Percentiles rank a stretch among this genome's conserved stretches.
Conservation (phyloP, 2,329 filamentous ascomycete genomes). For the Hirsutella thompsonii region DNA sequence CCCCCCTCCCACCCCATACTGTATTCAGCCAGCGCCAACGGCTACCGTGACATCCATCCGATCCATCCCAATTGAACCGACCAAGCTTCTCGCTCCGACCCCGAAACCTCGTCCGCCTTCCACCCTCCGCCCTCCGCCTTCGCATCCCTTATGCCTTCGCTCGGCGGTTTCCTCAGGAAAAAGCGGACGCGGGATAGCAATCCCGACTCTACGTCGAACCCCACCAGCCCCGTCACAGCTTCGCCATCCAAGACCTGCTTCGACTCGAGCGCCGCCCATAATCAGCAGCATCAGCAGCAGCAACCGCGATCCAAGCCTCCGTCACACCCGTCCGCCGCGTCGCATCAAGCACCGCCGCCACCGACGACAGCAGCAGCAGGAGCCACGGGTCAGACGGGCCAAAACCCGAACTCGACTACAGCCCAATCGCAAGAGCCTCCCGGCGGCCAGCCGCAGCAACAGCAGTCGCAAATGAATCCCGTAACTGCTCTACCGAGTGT, state of each 20-base stretch:
- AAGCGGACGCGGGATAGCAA: constrained; percentile 92
- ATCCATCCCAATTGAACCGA: neutral
- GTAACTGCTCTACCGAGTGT: constrained; percentile 13
- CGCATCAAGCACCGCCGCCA: too few species aligned
- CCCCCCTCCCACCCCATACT: too few species aligned
- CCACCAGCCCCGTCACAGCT: constrained; percentile 50
- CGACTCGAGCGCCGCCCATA: constrained; percentile 25
- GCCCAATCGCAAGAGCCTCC: constrained; percentile 8
- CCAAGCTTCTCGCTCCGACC: neutral
- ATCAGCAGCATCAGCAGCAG: constrained; percentile 8
- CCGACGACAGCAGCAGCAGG: too few species aligned
- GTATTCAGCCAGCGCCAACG: too few species aligned
- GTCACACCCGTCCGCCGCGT: too few species aligned
- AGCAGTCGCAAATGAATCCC: constrained; percentile 10
- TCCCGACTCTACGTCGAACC: constrained; percentile 55
- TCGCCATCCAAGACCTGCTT: constrained; percentile 34
- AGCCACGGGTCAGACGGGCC: constrained; percentile 5
- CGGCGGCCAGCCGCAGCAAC: constrained; percentile 12
- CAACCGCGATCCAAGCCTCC: too few species aligned
- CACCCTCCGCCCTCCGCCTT: neutral
- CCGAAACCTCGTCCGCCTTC: neutral
- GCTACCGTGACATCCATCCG: neutral
- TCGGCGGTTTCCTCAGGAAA: constrained; percentile 96
- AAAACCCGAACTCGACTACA: constrained; percentile 6
- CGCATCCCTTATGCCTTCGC: constrained; percentile 60